Percentiles rank a stretch among this genome's conserved stretches.
Conservation (phyloP, 2,329 filamentous ascomycete species). For the Incumbomyces delicatus region DNA sequence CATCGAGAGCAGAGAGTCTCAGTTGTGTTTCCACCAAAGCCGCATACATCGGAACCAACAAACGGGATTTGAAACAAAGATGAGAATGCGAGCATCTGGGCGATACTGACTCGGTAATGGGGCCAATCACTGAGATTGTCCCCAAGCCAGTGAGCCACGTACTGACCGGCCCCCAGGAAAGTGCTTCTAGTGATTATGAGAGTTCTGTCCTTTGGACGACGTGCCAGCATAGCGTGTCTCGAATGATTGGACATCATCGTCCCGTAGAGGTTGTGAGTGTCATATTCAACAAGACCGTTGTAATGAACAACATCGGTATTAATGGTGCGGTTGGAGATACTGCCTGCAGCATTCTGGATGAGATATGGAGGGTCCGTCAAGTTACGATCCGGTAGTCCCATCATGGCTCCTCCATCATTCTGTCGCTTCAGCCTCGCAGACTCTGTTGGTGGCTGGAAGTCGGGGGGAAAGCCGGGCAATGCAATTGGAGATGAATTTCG, state of each 20-base stretch:
- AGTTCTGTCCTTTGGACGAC: constrained; percentile 55
- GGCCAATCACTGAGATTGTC: constrained; percentile 52
- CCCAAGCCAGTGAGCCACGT: constrained; percentile 53
- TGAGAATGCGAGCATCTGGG: constrained; percentile 51
- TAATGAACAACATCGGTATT: constrained; percentile 59
- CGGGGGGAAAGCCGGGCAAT: constrained; percentile 58
- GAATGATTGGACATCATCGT: constrained; percentile 63
- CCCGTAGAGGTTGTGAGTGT: constrained; percentile 70
- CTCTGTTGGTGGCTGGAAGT: constrained; percentile 50
- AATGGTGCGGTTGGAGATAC: constrained; percentile 48
- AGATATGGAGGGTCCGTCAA: constrained; percentile 55
- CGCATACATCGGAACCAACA: constrained; percentile 65
- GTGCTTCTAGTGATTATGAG: constrained; percentile 67
- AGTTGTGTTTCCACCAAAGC: constrained; percentile 58
- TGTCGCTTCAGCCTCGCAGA: constrained; percentile 8
- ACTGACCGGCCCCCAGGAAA: constrained; percentile 59
- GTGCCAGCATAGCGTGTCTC: constrained; percentile 54
- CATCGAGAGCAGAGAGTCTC: constrained; percentile 66
- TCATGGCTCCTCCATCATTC: constrained; percentile 24
- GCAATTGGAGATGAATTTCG: constrained; percentile 47
- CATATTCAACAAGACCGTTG: constrained; percentile 59
- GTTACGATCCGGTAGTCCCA: constrained; percentile 54
- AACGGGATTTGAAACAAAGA: constrained; percentile 60
- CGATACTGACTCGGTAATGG: constrained; percentile 50
- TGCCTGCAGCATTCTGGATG: constrained; percentile 53